Base-by-base conservation (phyloP, 2,329 filamentous ascomycete genomes). In the Trichoderma sp. region DNA sequence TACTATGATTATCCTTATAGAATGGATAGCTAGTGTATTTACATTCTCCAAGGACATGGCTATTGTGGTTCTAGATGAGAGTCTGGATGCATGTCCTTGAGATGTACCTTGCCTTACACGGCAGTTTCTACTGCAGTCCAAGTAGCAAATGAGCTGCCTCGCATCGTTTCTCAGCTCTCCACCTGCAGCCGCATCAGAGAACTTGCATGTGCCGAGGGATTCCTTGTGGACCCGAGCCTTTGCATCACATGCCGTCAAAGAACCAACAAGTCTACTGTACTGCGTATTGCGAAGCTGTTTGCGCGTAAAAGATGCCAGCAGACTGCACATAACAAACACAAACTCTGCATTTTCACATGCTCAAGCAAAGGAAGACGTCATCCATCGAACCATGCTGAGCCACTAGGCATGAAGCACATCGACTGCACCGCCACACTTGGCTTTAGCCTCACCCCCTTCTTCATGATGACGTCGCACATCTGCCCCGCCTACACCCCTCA, bases 401-500 rank as follows among this genome's bases (percentile, higher is more conserved):
- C 60, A 64, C 60, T 9, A 12, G 22, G 29, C 4, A 17, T 37
- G 3, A 37, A 45, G 39, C n/a, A 22, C 10, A 12, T 17, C 29
- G n/a, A 4, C 10, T 17, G 50, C 64, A 67, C 68, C 58, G 68
- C 68, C 64, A 69, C 64, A 67, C 10, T 22, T 27, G 19, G 29
- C 63, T 54, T 37, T 37, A 59, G 53, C 61, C 63, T 54, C 56
- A 39, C 64, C 56, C 63, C 67, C 52, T 48, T 65, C 52, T 57
- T 65, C 66, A 61, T 65, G 68, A 70, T 70, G 68, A 70, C 68
- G 68, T 70, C 60, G 57, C 60, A 53, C 12, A 13, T 42, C 63
- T 70, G 68, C 68, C 68, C 68, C 68, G 66, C 68, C 50, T 32
- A 60, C 67, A 60, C 67, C 67, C 63, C 54, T 54, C 67, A 64